phyloP scores from a whole-genome alignment of 805 yeast genomes.

The Candida adriatica region DNA sequence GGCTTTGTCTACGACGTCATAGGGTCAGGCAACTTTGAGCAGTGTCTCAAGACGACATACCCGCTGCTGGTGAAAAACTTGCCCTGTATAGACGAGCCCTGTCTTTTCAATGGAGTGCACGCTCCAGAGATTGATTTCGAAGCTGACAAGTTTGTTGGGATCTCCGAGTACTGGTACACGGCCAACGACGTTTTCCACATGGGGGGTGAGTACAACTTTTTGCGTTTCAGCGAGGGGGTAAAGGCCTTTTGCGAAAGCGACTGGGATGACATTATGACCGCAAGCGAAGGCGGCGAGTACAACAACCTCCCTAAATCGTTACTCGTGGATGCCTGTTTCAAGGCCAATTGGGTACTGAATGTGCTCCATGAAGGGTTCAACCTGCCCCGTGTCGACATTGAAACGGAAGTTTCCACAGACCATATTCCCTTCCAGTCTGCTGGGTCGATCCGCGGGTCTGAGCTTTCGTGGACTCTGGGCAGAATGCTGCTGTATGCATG shows the following conservation, averaged over 20 bases:
- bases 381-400: constrained; percentile 65
- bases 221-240: constrained; percentile 57
- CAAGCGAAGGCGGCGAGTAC: constrained; percentile 49
- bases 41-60: constrained; percentile 63
- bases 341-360: constrained; percentile 90
- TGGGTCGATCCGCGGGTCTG: constrained; percentile 71
- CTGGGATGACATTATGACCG: constrained; percentile 54
- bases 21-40: constrained; percentile 77
- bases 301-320: constrained; percentile 48
- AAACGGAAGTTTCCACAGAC: constrained; percentile 24
- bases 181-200: constrained; percentile 85
- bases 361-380: constrained; percentile 89
- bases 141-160: constrained; percentile 80
- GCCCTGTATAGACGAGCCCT: constrained; percentile 84
- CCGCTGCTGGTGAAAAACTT: constrained; percentile 72
- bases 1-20: constrained; percentile 41
- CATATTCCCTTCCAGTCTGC: constrained; percentile 77
- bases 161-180: constrained; percentile 96
- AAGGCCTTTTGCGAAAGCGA: constrained; percentile 67
- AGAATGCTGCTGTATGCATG: constrained; percentile 79
- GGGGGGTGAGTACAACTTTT: constrained; percentile 84
- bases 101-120: constrained; percentile 92
- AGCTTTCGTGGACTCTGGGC: constrained; percentile 94
- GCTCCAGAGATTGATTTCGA: constrained; percentile 82
- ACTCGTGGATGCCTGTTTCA: constrained; percentile 78